Evolutionary conservation across 2,329 filamentous ascomycete genomes (phyloP).

Genomic region (Clonostachys sp.): DNA sequence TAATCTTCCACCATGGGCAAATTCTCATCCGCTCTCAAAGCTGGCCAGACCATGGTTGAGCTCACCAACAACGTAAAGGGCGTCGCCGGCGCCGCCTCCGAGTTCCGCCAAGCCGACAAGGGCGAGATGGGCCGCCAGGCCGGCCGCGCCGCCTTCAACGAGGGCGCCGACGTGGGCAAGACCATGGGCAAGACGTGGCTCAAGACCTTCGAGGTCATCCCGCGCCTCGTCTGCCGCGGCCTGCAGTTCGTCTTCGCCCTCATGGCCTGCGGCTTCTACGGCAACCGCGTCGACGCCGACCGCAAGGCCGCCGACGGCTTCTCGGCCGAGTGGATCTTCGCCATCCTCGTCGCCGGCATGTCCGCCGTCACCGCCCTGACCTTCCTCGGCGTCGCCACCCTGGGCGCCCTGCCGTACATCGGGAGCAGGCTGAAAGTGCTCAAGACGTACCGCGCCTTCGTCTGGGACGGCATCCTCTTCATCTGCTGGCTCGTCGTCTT

Average conservation of each 20-base stretch:
- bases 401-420: slow-evolving; percentile 20
- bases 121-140: slow-evolving; percentile 21
- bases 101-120: slow-evolving; percentile 24
- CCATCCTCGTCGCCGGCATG: slow-evolving; percentile 51
- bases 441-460: slow-evolving; percentile 37
- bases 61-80: slow-evolving; percentile 19
- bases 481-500: slow-evolving; percentile 62
- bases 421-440: slow-evolving; percentile 23
- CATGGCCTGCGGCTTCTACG: slow-evolving; percentile 66
- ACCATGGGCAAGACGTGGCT: slow-evolving; percentile 36
- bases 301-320: slow-evolving; percentile 28
- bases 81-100: slow-evolving; percentile 15
- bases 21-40: slow-evolving; percentile 19
- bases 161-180: slow-evolving; percentile 30
- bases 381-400: slow-evolving; percentile 30
- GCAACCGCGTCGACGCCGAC: slow-evolving; percentile 49
- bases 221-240: slow-evolving; percentile 52
- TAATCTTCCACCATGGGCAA: slow-evolving; percentile 15
- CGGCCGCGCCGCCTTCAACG: slow-evolving; percentile 22
- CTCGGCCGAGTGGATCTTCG: slow-evolving; percentile 58
- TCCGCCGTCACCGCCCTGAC: slow-evolving; percentile 45
- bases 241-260: slow-evolving; percentile 68
- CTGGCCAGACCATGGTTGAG: slow-evolving; percentile 24
- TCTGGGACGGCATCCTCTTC: slow-evolving; percentile 37
- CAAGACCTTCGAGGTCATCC: slow-evolving; percentile 38